Conservation (phyloP, 148 eudicot species). For the Amaranthus palmeri region DNA sequence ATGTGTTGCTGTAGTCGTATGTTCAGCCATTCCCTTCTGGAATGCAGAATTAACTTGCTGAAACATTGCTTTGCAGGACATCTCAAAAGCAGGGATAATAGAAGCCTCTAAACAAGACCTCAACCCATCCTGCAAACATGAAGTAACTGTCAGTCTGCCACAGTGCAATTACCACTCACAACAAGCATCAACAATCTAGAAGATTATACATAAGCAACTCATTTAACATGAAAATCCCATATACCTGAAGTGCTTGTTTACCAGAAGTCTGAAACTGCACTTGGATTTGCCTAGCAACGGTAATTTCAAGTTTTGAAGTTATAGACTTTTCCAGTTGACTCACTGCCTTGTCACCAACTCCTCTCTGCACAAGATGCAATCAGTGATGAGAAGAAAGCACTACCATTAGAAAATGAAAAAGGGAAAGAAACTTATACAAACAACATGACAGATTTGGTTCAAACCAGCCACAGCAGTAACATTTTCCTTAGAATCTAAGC, state of each 20-base stretch:
- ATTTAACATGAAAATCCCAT: neutral
- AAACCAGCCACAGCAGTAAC: neutral
- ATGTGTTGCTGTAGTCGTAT: slow-evolving; percentile 58
- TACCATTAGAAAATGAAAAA: neutral
- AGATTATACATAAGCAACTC: neutral
- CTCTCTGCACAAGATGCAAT: slow-evolving; percentile 52
- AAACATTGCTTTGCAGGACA: slow-evolving; percentile 90
- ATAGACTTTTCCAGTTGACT: slow-evolving; percentile 79
- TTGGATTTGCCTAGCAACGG: slow-evolving; percentile 80
- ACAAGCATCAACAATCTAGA: neutral
- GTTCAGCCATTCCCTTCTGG: slow-evolving; percentile 88
- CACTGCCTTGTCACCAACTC: slow-evolving; percentile 84
- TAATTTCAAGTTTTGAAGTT: slow-evolving; percentile 69
- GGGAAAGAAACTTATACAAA: neutral
- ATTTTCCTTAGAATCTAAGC: neutral
- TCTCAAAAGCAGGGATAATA: slow-evolving; percentile 84
- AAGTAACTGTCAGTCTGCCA: neutral
- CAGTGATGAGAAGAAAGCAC: neutral
- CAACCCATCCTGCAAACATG: slow-evolving; percentile 61
- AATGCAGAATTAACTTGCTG: slow-evolving; percentile 90
- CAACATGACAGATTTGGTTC: neutral
- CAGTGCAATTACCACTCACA: neutral
- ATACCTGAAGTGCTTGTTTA: slow-evolving; percentile 91
- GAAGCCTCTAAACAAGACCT: slow-evolving; percentile 73
- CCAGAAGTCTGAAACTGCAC: slow-evolving; percentile 88